Base-by-base conservation (phyloP, 805 yeast species). In the Candida succiphila region DNA sequence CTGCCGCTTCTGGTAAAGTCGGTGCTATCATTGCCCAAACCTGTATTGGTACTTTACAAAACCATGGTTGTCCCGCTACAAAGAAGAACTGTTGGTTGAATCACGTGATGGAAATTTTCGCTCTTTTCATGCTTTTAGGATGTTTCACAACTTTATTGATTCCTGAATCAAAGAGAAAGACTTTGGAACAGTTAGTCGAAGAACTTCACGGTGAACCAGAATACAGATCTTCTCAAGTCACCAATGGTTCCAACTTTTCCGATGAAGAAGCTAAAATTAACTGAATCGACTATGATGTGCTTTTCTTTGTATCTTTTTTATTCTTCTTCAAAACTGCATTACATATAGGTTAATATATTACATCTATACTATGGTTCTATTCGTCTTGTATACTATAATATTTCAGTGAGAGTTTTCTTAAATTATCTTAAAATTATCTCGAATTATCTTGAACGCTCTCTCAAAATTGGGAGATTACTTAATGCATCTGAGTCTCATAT, bases 1-100 rank as follows among this genome's bases (percentile, higher is more conserved):
- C 94, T 42, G 95, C 96, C 48, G 96, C 94, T 33, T 60, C 75
- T 23, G 96, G 95, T 69, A 86, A 86, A 60, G 67, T 85, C 49
- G 96, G 95, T 66, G 94, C 95, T 38, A 84, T 86, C 46, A 75
- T 86, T 67, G 95, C 95, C 19, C 92, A 81, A 65, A 78, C 88
- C 41, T 80, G 82, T 56, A 60, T 82, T 45, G 92, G 95, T 70
- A 84, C 94, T 43, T 70, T 86, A 50, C 69, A 78, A 37, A 68
- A 81, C 69, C 89, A 81, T 60, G 70, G 74, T 42, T 86, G 95
- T 74, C 63, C 85, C 25, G 56, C 52, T 21, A 43, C 46, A 35
- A 56, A 72, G 39, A 48, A 48, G 26, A 73, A 75, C 64, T 85
- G 95, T 76, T 85, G 74, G 79, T 71, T 85, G 58, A 85, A 86